Percentiles rank a stretch among this genome's conserved stretches.
Conservation (phyloP, 495 filamentous ascomycete genomes). For the Penicillium goetzii region DNA sequence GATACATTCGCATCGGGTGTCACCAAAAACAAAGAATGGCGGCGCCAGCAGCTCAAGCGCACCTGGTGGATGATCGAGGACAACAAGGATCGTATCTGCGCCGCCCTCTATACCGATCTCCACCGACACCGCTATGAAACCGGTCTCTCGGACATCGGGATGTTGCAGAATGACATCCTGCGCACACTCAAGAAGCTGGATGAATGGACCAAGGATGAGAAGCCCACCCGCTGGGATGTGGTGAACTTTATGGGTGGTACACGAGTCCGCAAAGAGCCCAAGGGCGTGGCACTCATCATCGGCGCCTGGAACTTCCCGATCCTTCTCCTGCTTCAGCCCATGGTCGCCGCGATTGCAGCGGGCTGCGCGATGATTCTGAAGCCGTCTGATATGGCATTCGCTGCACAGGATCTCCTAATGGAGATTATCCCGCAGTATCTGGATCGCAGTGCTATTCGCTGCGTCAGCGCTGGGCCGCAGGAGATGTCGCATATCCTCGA, state of each 20-base stretch:
- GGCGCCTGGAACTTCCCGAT: conserved; percentile 89
- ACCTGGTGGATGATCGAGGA: conserved; percentile 63
- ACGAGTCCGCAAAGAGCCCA: conserved; percentile 76
- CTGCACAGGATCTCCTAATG: conserved; percentile 71
- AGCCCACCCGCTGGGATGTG: conserved; percentile 59
- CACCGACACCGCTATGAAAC: conserved; percentile 70
- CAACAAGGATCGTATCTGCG: conserved; percentile 63
- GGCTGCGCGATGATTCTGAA: conserved; percentile 84
- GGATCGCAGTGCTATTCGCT: conserved; percentile 66
- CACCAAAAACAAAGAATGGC: conserved; percentile 45
- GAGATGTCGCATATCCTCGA: conserved; percentile 77
- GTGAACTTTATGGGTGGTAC: conserved; percentile 65
- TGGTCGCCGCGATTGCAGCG: conserved; percentile 83
- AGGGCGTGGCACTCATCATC: conserved; percentile 80
- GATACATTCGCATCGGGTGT: conserved; percentile 37
- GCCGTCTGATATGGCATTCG: conserved; percentile 74
- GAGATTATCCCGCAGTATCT: conserved; percentile 70
- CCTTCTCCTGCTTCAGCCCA: conserved; percentile 69
- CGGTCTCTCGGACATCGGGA: conserved; percentile 63
- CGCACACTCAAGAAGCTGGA: conserved; percentile 70
- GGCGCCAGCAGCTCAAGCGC: conserved; percentile 54
- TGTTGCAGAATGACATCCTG: conserved; percentile 70
- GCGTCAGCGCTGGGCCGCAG: conserved; percentile 73
- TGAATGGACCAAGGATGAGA: conserved; percentile 75
- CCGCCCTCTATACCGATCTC: conserved; percentile 72